A percentile compares a stretch with the other conserved stretches of the same genome.
These are phyloP conservation scores for Auricularia heimuer DNA, from an alignment of 768 basidiomycete species.

Conservation along the genomic window DNA sequence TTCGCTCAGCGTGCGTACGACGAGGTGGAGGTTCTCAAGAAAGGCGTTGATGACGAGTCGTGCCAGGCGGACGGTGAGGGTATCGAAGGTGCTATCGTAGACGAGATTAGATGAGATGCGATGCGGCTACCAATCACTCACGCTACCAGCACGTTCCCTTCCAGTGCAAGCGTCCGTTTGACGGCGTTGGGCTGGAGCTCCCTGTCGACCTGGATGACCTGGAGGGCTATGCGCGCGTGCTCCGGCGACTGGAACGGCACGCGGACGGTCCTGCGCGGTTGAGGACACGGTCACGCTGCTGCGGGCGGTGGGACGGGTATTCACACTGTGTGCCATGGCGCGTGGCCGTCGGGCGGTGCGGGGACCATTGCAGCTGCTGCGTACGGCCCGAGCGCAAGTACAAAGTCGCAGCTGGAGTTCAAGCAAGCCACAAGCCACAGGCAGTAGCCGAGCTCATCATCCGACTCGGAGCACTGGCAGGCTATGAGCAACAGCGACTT, in stretches of 20 bases:
- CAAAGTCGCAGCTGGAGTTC: neutral
- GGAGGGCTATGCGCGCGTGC: constrained; percentile 74
- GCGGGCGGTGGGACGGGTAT: constrained; percentile 9
- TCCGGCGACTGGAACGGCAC: constrained; percentile 67
- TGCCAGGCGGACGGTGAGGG: constrained; percentile 76
- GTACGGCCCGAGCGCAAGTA: neutral
- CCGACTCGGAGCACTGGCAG: neutral
- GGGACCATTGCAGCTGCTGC: constrained; percentile 14
- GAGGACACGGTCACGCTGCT: neutral
- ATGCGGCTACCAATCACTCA: constrained; percentile 30
- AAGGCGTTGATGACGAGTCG: constrained; percentile 78
- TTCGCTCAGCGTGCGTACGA: constrained; percentile 69
- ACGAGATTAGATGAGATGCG: neutral
- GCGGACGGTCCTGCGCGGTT: constrained; percentile 44
- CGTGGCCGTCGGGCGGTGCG: constrained; percentile 7
- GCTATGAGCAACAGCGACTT: neutral
- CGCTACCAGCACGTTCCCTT: constrained; percentile 65
- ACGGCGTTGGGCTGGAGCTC: constrained; percentile 80
- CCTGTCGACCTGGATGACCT: constrained; percentile 76
- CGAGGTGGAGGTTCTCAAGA: constrained; percentile 81
- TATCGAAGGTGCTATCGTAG: constrained; percentile 50
- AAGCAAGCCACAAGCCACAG: too few relatives aligned
- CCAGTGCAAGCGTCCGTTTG: constrained; percentile 55
- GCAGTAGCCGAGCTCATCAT: too few relatives aligned
- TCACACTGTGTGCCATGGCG: constrained; percentile 49